Evolutionary conservation across 2,329 filamentous ascomycete species (phyloP).

Genomic region (Annulohypoxylon truncatum): DNA sequence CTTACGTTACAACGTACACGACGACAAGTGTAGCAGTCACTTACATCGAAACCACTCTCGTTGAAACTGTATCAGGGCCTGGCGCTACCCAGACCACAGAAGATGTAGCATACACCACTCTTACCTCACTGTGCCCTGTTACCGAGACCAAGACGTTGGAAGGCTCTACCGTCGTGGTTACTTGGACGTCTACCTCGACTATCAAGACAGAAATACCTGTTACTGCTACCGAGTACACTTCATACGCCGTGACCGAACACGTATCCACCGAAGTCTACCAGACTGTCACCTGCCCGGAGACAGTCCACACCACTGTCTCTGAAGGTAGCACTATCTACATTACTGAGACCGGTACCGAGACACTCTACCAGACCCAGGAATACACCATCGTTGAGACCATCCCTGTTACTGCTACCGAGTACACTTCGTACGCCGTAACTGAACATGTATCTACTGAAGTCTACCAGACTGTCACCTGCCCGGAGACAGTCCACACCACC

Average conservation of each 20-base stretch:
- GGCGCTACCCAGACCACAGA: constrained; percentile 53
- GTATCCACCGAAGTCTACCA: constrained; percentile 48
- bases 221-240: constrained; percentile 50
- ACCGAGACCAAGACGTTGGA: constrained; percentile 58
- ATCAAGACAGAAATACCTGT: constrained; percentile 49
- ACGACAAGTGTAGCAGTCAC: constrained; percentile 57
- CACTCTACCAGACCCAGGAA: constrained; percentile 53
- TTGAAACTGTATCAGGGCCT: constrained; percentile 52
- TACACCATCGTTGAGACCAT: constrained; percentile 53
- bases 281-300: constrained; percentile 56
- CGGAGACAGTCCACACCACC: constrained; percentile 57
- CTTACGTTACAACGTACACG: constrained; percentile 56
- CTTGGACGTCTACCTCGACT: constrained; percentile 55
- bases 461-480: constrained; percentile 53
- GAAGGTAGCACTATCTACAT: constrained; percentile 55
- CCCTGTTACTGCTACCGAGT: constrained; percentile 48
- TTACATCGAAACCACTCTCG: constrained; percentile 47
- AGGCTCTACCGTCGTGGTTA: constrained; percentile 55
- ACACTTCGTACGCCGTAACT: constrained; percentile 51
- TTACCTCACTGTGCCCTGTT: constrained; percentile 59
- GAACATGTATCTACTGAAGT: constrained; percentile 48
- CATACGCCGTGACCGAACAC: constrained; percentile 48
- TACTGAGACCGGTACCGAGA: constrained; percentile 58
- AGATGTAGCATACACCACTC: constrained; percentile 55
- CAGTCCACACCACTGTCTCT: constrained; percentile 57